Conservation (phyloP, 2,329 filamentous ascomycete species). For the Pestalotiopsis sp. region DNA sequence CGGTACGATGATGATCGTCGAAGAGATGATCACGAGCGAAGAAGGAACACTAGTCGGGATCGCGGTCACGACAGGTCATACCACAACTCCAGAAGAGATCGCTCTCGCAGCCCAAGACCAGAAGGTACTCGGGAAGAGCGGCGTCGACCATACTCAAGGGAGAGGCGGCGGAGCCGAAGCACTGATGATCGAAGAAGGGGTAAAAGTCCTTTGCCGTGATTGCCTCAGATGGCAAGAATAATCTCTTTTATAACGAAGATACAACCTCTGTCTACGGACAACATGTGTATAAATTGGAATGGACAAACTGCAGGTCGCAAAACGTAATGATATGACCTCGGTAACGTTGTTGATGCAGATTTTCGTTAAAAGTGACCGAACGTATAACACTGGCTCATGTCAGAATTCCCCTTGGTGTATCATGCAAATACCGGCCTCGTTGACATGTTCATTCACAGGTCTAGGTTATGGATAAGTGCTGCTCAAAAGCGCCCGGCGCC, state of each 20-base stretch:
- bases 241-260: not conserved
- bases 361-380: too few relatives aligned
- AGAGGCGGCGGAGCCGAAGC: slow-evolving; percentile 26
- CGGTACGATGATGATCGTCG: slow-evolving; percentile 14
- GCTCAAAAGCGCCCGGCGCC: not conserved
- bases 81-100: slow-evolving; percentile 21
- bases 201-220: not conserved
- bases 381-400: too few relatives aligned
- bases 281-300: too few relatives aligned
- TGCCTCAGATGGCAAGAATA: not conserved
- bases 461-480: not conserved
- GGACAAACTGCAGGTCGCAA: too few relatives aligned
- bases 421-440: too few relatives aligned
- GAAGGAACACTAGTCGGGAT: slow-evolving; percentile 24
- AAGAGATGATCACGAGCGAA: not conserved
- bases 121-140: slow-evolving; percentile 21
- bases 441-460: too few relatives aligned
- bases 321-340: too few relatives aligned
- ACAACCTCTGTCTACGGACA: too few relatives aligned
- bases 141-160: slow-evolving; percentile 25
- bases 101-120: slow-evolving; percentile 25
- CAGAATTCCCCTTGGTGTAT: too few relatives aligned
- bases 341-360: too few relatives aligned
- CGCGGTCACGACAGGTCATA: slow-evolving; percentile 19
- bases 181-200: slow-evolving; percentile 17